Evolutionary conservation across 1,284 basidiomycete species (phyloP).

Genomic region (Polyporus tsugae): DNA sequence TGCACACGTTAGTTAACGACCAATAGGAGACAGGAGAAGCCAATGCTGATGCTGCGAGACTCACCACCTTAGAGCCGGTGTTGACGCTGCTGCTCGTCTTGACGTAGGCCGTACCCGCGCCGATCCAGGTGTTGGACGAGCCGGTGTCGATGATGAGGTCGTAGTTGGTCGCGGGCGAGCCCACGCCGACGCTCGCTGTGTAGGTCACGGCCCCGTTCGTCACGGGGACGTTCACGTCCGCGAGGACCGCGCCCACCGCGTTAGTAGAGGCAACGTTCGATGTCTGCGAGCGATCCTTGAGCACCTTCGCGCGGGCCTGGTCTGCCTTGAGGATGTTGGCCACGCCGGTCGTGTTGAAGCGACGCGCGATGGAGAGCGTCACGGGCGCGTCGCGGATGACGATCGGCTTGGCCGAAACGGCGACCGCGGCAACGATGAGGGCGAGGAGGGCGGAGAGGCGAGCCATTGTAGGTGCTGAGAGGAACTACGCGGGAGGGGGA

Average conservation of each 20-base stretch:
- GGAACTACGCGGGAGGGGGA: constrained; percentile 3
- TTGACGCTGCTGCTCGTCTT: constrained; percentile 53
- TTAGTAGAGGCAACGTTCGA: not conserved
- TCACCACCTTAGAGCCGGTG: constrained; percentile 29
- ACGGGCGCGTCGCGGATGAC: constrained; percentile 37
- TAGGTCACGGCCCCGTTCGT: constrained; percentile 40
- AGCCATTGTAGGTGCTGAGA: constrained; percentile 25
- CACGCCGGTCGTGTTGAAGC: constrained; percentile 35
- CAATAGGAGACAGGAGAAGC: not conserved
- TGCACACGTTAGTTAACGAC: not conserved
- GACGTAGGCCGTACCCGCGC: constrained; percentile 52
- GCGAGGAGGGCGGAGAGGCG: constrained; percentile 31
- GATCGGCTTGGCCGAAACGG: constrained; percentile 35
- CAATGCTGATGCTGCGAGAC: constrained; percentile 19
- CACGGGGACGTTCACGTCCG: constrained; percentile 35
- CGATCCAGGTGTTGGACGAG: constrained; percentile 73
- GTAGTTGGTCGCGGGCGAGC: constrained; percentile 38
- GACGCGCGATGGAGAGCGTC: constrained; percentile 36
- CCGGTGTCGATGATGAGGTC: constrained; percentile 41
- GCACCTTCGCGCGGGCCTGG: constrained; percentile 36
- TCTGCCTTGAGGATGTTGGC: constrained; percentile 34
- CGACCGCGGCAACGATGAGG: constrained; percentile 27
- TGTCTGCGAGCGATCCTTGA: constrained; percentile 30
- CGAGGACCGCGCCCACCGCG: constrained; percentile 33
- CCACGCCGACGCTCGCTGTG: constrained; percentile 38